These are phyloP conservation scores for Blastomyces emzantsi DNA, from an alignment of 2,329 filamentous ascomycete genomes.

Conservation along the genomic window DNA sequence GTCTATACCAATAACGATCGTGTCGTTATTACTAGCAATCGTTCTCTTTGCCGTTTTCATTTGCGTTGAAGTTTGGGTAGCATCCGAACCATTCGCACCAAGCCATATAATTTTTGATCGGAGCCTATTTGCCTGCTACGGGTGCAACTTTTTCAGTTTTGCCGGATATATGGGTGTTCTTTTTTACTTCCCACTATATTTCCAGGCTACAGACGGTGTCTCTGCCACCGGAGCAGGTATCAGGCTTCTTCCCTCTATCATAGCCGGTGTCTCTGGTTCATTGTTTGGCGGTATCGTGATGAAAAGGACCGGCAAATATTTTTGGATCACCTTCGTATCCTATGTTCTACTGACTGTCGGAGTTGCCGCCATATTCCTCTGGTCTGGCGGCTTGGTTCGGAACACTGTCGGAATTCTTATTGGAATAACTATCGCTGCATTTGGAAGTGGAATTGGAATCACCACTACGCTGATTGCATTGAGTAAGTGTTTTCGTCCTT, in stretches of 20 bases:
- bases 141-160: constrained; percentile 64
- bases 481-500: constrained; percentile 32
- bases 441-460: constrained; percentile 52
- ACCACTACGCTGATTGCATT: constrained; percentile 64
- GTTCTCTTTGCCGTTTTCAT: constrained; percentile 59
- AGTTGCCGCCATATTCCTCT: constrained; percentile 48
- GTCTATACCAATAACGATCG: constrained; percentile 49
- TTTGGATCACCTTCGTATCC: constrained; percentile 54
- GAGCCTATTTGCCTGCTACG: constrained; percentile 57
- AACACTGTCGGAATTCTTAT: constrained; percentile 47
- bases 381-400: constrained; percentile 45
- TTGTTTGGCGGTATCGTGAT: constrained; percentile 58
- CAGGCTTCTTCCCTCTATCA: constrained; percentile 57
- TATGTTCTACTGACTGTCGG: constrained; percentile 49
- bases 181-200: constrained; percentile 71
- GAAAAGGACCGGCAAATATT: constrained; percentile 62
- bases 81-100: constrained; percentile 64
- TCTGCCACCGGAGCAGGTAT: constrained; percentile 56
- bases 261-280: constrained; percentile 54
- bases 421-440: constrained; percentile 47
- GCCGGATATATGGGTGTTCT: constrained; percentile 51
- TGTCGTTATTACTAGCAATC: constrained; percentile 47
- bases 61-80: constrained; percentile 58
- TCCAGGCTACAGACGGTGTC: constrained; percentile 60
- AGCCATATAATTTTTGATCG: constrained; percentile 62